Evolutionary conservation across 495 filamentous ascomycete species (phyloP).

Genomic region (Amorphotheca resinae): DNA sequence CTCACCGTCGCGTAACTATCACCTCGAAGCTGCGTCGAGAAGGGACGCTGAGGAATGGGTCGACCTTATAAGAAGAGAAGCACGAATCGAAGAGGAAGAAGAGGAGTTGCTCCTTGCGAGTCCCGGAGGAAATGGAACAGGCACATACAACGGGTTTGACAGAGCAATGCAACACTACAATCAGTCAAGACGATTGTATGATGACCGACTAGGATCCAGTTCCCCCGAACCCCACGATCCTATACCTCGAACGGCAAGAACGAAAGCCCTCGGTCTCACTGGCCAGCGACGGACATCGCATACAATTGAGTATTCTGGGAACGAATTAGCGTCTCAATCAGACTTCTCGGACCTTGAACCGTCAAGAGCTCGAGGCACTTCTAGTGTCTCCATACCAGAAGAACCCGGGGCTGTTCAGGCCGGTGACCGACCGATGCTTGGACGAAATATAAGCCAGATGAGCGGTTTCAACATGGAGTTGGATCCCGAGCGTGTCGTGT

Average conservation of each 20-base stretch:
- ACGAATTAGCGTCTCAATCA: conserved; percentile 78
- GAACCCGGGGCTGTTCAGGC: conserved; percentile 23
- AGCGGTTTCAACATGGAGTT: conserved; percentile 40
- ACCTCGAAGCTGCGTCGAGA: conserved; percentile 61
- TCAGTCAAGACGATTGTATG: conserved; percentile 23
- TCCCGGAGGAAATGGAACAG: conserved; percentile 26
- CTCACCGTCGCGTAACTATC: conserved; percentile 80
- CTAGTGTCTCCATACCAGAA: conserved; percentile 27
- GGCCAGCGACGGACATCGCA: conserved; percentile 13
- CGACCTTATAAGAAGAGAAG: conserved; percentile 62
- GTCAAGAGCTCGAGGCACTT: conserved; percentile 27
- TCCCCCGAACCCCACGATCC: conserved; percentile 47
- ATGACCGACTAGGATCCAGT: conserved; percentile 39
- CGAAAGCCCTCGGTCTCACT: conserved; percentile 11
- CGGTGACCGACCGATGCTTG: conserved; percentile 20
- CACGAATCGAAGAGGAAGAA: conserved; percentile 75
- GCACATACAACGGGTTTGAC: conserved; percentile 15
- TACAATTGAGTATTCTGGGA: conserved; percentile 70
- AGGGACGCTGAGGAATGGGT: conserved; percentile 84
- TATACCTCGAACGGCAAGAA: conserved; percentile 29
- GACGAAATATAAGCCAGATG: conserved; percentile 43
- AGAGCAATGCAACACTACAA: conserved; percentile 11
- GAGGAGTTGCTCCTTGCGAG: conserved; percentile 62
- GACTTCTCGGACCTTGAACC: conserved; percentile 73
- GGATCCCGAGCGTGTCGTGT: conserved; percentile 65